Percentiles rank a stretch among this genome's conserved stretches.
Evolutionary conservation across 495 filamentous ascomycete species (phyloP).

Genomic region (Hapsidospora chrysogenum): DNA sequence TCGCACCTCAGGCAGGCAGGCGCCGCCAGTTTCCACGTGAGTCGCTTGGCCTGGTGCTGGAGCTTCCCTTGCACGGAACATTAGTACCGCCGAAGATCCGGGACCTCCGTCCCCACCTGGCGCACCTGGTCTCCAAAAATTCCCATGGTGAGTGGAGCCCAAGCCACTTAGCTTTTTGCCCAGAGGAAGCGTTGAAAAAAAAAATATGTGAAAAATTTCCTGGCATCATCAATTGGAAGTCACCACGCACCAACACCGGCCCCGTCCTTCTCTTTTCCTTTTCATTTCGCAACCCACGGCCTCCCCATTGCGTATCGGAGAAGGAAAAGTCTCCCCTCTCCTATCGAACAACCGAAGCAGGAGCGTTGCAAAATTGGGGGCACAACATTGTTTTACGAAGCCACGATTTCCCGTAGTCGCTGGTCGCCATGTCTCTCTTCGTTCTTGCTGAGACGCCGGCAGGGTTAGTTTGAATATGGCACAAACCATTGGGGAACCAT

Average conservation of each 20-base stretch:
- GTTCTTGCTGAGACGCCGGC: slow-evolving; percentile 86
- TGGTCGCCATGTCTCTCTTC: slow-evolving; percentile 49
- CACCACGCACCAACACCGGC: not conserved
- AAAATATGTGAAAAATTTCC: not conserved
- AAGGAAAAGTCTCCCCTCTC: slow-evolving; percentile 5
- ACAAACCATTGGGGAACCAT: not conserved
- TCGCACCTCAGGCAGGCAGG: no score
- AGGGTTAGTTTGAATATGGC: slow-evolving; percentile 34
- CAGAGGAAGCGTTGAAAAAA: not conserved
- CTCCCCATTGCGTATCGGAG: not conserved
- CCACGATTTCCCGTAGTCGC: slow-evolving; percentile 4
- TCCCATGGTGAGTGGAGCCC: no score
- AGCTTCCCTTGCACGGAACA: not conserved
- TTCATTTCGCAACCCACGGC: slow-evolving; percentile 2
- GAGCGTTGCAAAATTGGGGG: slow-evolving; percentile 10
- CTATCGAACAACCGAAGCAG: slow-evolving; percentile 13
- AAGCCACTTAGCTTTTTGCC: no score
- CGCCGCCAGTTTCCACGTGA: no score
- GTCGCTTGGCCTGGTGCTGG: no score
- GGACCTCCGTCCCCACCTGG: not conserved
- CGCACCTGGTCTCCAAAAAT: no score
- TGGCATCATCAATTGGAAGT: not conserved
- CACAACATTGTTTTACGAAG: no score
- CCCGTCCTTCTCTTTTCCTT: no score
- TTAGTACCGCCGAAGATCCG: not conserved